Percentiles rank a stretch among this genome's conserved stretches.
Evolutionary conservation across 208 protist genomes (phyloP).

Genomic region (Wallacemonas sp.): DNA sequence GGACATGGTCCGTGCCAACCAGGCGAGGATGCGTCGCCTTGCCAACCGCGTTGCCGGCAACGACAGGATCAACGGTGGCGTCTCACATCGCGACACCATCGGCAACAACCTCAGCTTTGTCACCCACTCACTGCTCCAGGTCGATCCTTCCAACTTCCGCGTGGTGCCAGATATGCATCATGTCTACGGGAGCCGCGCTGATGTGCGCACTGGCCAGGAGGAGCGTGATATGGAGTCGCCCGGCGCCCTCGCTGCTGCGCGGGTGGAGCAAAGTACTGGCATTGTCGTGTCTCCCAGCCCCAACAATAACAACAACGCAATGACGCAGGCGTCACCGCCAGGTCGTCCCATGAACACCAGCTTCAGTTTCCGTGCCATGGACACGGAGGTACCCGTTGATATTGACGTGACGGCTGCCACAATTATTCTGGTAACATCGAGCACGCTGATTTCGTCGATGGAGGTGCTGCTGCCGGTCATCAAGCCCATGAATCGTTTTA

Average conservation of each 20-base stretch:
- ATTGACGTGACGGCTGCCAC: constrained; percentile 38
- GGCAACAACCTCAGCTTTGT: constrained; percentile 23
- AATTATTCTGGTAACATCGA: constrained; percentile 25
- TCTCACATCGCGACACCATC: constrained; percentile 7
- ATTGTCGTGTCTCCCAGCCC: background rate
- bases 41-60: background rate
- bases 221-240: background rate
- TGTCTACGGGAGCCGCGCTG: constrained; percentile 14
- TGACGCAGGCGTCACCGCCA: background rate
- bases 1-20: constrained; percentile 33
- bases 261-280: background rate
- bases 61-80: background rate
- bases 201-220: background rate
- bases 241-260: background rate
- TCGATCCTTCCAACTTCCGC: constrained; percentile 22
- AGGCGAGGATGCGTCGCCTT: constrained; percentile 11
- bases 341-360: constrained; percentile 14
- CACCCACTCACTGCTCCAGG: constrained; percentile 20
- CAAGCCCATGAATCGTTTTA: constrained; percentile 28
- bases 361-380: constrained; percentile 36
- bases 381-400: constrained; percentile 32
- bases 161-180: constrained; percentile 14
- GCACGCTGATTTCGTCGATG: constrained; percentile 33
- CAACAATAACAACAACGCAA: too few species aligned
- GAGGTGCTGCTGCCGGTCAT: constrained; percentile 34